phyloP scores from a whole-genome alignment of 306 rosid species.

The barrel medic (Medicago truncatula) region DNA sequence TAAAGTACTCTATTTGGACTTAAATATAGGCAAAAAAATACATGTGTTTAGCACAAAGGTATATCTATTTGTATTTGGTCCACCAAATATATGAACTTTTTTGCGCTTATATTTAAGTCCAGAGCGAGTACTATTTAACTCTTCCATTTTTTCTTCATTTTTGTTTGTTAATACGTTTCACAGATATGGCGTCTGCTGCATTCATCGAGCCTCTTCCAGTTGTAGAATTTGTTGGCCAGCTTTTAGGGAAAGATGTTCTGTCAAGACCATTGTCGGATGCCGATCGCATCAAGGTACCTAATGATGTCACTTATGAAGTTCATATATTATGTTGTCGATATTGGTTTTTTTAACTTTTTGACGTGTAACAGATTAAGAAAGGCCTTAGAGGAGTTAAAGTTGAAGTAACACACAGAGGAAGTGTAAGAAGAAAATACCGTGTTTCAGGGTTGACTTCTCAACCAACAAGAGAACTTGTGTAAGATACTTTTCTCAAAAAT shows the following conservation, averaged over 20 bases:
- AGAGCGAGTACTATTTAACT: constrained; percentile 5
- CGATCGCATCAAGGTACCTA: constrained; percentile 82
- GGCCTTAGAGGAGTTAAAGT: constrained; percentile 98
- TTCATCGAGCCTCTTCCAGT: constrained; percentile 98
- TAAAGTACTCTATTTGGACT: background rate
- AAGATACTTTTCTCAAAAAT: constrained; percentile 42
- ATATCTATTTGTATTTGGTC: background rate
- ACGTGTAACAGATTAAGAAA: constrained; percentile 78
- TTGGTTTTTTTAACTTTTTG: constrained; percentile 26
- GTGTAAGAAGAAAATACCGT: constrained; percentile 93
- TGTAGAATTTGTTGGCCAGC: constrained; percentile 88
- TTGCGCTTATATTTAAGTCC: background rate
- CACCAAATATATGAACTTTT: background rate
- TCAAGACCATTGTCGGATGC: constrained; percentile 88
- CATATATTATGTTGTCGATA: constrained; percentile 5
- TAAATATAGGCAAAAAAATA: background rate
- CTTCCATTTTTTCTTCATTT: background rate
- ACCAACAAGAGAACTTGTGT: constrained; percentile 97
- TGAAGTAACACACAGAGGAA: constrained; percentile 96
- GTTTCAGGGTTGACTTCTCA: constrained; percentile 97
- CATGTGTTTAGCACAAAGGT: background rate
- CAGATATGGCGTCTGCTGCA: constrained; percentile 98
- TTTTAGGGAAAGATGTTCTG: constrained; percentile 81
- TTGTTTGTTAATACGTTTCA: constrained; percentile 8
- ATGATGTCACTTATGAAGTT: background rate